Percentiles rank a stretch among this genome's conserved stretches.
phyloP scores from a whole-genome alignment of 495 filamentous ascomycete genomes.

The Apiosordaria backusii region DNA sequence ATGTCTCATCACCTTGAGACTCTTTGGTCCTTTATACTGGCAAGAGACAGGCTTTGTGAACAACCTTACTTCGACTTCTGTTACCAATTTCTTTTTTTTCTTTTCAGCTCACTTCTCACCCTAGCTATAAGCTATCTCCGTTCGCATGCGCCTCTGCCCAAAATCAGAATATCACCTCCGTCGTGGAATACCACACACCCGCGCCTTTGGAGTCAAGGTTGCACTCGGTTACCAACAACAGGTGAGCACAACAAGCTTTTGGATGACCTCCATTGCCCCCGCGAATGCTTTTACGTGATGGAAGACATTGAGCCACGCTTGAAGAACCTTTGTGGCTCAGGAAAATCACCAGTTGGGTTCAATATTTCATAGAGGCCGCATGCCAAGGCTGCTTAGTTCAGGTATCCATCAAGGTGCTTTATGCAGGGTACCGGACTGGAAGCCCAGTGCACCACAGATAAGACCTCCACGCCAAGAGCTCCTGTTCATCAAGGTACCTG shows the following conservation, averaged over 20 bases:
- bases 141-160: neutral
- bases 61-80: neutral
- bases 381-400: neutral
- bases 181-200: neutral
- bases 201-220: neutral
- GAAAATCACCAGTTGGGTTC: neutral
- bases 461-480: neutral
- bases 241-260: neutral
- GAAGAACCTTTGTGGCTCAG: neutral
- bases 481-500: neutral
- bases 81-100: neutral
- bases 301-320: neutral
- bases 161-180: too few species aligned
- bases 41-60: neutral
- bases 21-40: neutral
- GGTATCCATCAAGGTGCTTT: neutral
- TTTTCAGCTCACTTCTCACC: neutral
- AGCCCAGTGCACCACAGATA: neutral
- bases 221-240: neutral
- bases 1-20: neutral
- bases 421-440: neutral
- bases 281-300: neutral
- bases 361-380: neutral
- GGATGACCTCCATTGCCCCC: neutral
- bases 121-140: neutral